phyloP scores from a whole-genome alignment of 202 grass and related monocot genomes.

The Saccharum hybrid region DNA sequence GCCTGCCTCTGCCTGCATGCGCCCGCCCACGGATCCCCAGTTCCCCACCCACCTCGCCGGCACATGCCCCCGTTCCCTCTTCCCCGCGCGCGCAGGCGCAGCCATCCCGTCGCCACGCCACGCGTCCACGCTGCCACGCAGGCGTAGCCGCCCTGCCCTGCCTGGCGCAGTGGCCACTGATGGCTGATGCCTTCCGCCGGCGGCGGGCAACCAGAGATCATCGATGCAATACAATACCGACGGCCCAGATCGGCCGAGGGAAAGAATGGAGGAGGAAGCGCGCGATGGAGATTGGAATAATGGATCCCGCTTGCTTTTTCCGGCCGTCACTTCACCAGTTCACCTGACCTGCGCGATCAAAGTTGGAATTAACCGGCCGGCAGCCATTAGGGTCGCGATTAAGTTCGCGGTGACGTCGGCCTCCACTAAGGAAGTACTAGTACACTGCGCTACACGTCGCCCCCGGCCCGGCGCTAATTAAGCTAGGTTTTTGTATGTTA shows the following conservation, averaged over 20 bases:
- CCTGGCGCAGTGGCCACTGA: too few species aligned
- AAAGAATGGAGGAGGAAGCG: background rate
- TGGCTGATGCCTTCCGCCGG: too few species aligned
- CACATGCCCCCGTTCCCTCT: background rate
- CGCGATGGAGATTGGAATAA: background rate
- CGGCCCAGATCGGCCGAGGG: background rate
- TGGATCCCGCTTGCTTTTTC: background rate
- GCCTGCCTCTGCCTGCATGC: too few species aligned
- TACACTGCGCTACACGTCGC: background rate
- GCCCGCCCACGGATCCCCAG: too few species aligned
- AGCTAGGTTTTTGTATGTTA: constrained; percentile 42
- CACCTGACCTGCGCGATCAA: background rate
- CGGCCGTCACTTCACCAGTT: background rate
- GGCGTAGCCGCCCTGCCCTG: too few species aligned
- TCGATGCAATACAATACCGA: background rate
- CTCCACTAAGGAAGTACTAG: constrained; percentile 20
- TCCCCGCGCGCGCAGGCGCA: too few species aligned
- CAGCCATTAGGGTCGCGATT: constrained; percentile 5
- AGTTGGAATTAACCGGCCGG: background rate
- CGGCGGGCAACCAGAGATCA: too few species aligned
- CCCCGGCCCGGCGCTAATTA: background rate
- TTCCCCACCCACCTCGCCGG: too few species aligned
- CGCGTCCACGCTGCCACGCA: too few species aligned
- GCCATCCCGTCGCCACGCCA: too few species aligned
- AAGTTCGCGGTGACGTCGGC: constrained; percentile 39